Percentiles rank a stretch among this genome's conserved stretches.
Conservation (phyloP, 2,329 filamentous ascomycete genomes). For the Colletotrichum sp. region DNA sequence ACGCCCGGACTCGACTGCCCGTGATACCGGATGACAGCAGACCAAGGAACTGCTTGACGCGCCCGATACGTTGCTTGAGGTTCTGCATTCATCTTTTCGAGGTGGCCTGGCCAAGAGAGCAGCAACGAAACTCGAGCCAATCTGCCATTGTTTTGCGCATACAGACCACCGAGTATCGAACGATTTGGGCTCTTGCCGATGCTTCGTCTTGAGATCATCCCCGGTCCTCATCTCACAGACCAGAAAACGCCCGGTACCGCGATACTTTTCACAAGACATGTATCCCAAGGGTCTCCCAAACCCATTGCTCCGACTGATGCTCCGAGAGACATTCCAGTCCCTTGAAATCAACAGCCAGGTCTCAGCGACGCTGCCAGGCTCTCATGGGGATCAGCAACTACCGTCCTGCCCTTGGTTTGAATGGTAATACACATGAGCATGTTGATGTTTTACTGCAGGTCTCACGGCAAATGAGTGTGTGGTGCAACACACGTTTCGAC, state of each 20-base stretch:
- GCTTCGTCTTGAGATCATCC: background rate
- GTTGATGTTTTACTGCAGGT: background rate
- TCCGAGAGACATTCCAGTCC: background rate
- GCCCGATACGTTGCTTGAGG: background rate
- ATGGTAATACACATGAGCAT: background rate
- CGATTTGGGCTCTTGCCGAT: background rate
- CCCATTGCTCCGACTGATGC: background rate
- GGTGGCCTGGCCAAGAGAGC: background rate
- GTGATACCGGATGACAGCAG: background rate
- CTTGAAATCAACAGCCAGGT: background rate
- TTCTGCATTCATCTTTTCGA: background rate
- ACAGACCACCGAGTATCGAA: background rate
- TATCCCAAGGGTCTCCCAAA: background rate
- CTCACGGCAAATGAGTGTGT: background rate
- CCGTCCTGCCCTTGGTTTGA: background rate
- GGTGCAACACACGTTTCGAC: background rate
- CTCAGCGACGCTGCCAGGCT: background rate
- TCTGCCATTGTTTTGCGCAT: background rate
- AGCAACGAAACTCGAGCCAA: background rate
- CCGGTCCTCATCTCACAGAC: background rate
- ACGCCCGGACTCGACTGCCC: background rate
- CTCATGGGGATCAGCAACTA: background rate
- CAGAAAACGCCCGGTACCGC: background rate
- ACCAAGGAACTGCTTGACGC: background rate
- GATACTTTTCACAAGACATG: background rate